These are phyloP conservation scores for Curvularia sp. DNA, from an alignment of 2,329 filamentous ascomycete species.

Conservation along the genomic window DNA sequence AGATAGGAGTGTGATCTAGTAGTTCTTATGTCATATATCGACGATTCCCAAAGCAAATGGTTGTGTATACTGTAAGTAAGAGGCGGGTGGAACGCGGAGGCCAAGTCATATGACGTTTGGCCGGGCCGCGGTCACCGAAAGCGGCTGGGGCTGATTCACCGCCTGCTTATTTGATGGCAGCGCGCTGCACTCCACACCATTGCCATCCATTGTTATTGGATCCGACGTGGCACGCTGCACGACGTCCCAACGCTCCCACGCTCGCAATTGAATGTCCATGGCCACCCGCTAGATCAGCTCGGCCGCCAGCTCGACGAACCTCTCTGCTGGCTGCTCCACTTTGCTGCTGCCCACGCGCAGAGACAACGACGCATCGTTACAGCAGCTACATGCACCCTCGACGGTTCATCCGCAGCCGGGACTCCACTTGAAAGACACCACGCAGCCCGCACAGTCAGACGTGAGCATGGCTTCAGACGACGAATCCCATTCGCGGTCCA, in stretches of 20 bases:
- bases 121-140: conserved; percentile 40
- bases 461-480: conserved; percentile 48
- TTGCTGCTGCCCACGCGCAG: conserved; percentile 15
- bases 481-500: conserved; percentile 46
- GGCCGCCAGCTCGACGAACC: conserved; percentile 24
- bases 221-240: conserved; percentile 44
- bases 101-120: conserved; percentile 22
- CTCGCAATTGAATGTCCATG: conserved; percentile 44
- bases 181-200: conserved; percentile 30
- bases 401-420: conserved; percentile 18
- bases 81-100: conserved; percentile 5
- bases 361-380: conserved; percentile 12
- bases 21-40: not conserved
- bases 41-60: not conserved
- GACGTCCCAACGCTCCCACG: conserved; percentile 28
- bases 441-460: conserved; percentile 34
- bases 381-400: conserved; percentile 17
- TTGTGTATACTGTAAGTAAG: not conserved
- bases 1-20: not conserved
- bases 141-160: conserved; percentile 35
- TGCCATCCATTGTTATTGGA: conserved; percentile 41
- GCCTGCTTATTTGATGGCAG: conserved; percentile 37
- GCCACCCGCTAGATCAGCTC: conserved; percentile 25
- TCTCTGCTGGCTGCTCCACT: conserved; percentile 18
- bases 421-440: conserved; percentile 22